Evolutionary conservation across 306 rosid genomes (phyloP).

Genomic region (Sicyos edulis): DNA sequence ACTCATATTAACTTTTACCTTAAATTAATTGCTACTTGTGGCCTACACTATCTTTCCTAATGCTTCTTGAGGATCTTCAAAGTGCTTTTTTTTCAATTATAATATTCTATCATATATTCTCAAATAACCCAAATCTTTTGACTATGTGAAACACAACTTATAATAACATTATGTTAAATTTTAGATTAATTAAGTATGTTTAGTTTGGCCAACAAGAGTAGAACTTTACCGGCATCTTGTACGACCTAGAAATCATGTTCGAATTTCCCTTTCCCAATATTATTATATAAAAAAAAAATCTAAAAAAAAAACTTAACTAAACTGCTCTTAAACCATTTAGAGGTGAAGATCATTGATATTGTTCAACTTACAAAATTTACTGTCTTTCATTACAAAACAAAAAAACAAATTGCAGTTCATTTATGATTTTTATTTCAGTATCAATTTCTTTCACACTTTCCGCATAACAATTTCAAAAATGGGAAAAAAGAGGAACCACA

Average conservation of each 20-base stretch:
- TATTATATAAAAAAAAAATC: too few species aligned
- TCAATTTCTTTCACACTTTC: background rate
- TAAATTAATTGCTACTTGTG: background rate
- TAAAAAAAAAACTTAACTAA: background rate
- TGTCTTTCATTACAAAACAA: too few species aligned
- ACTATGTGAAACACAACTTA: background rate
- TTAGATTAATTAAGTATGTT: too few species aligned
- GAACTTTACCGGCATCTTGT: too few species aligned
- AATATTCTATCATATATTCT: background rate
- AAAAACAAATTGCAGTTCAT: background rate
- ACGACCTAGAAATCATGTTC: too few species aligned
- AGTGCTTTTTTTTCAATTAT: background rate
- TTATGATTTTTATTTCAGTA: background rate
- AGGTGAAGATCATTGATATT: background rate
- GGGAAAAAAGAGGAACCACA: background rate
- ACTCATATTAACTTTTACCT: background rate
- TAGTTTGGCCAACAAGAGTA: too few species aligned
- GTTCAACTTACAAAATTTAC: background rate
- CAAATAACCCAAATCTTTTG: background rate
- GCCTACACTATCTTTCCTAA: conserved; percentile 6
- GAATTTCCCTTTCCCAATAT: too few species aligned
- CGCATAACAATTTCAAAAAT: background rate
- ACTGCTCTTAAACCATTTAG: background rate
- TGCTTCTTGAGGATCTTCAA: conserved; percentile 11
- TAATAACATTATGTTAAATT: background rate